phyloP scores from a whole-genome alignment of 192 early-diverging fungal genomes.

The Coemansia sp. region DNA sequence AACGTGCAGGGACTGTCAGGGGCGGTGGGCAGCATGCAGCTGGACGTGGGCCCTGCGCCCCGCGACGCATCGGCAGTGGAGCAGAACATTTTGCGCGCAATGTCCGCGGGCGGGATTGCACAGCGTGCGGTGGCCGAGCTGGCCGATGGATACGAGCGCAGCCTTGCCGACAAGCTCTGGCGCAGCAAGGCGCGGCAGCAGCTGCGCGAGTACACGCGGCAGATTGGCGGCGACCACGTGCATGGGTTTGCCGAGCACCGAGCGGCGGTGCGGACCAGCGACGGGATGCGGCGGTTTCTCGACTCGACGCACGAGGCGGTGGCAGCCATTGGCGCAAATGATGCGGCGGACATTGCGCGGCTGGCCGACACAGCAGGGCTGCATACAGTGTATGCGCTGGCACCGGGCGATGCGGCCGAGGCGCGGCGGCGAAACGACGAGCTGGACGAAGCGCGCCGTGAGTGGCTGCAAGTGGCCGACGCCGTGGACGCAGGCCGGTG shows the following conservation, averaged over 20 bases:
- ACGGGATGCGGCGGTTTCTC: slow-evolving; percentile 59
- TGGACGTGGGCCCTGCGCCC: neutral
- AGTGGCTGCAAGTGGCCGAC: slow-evolving; percentile 22
- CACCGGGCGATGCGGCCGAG: slow-evolving; percentile 22
- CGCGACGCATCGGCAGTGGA: slow-evolving; percentile 13
- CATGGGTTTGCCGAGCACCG: slow-evolving; percentile 57
- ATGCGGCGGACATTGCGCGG: slow-evolving; percentile 19
- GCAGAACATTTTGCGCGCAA: slow-evolving; percentile 34
- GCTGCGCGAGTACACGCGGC: slow-evolving; percentile 27
- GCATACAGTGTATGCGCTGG: slow-evolving; percentile 25
- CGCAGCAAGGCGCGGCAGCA: slow-evolving; percentile 31
- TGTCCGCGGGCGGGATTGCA: slow-evolving; percentile 1
- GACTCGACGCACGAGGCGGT: slow-evolving; percentile 22
- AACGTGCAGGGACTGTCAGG: neutral
- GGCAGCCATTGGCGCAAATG: slow-evolving; percentile 14
- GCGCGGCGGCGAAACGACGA: slow-evolving; percentile 38
- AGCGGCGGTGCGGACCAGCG: slow-evolving; percentile 56
- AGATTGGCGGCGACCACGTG: slow-evolving; percentile 17
- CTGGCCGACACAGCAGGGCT: slow-evolving; percentile 27
- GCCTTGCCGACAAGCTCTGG: slow-evolving; percentile 41
- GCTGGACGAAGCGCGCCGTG: slow-evolving; percentile 35
- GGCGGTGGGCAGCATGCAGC: neutral
- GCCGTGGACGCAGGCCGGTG: slow-evolving; percentile 18
- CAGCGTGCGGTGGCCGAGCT: slow-evolving; percentile 27
- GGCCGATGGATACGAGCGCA: slow-evolving; percentile 29